A percentile compares a stretch with the other conserved stretches of the same genome.
Conservation (phyloP, 2,329 filamentous ascomycete species). For the Cladosporium sp. region DNA sequence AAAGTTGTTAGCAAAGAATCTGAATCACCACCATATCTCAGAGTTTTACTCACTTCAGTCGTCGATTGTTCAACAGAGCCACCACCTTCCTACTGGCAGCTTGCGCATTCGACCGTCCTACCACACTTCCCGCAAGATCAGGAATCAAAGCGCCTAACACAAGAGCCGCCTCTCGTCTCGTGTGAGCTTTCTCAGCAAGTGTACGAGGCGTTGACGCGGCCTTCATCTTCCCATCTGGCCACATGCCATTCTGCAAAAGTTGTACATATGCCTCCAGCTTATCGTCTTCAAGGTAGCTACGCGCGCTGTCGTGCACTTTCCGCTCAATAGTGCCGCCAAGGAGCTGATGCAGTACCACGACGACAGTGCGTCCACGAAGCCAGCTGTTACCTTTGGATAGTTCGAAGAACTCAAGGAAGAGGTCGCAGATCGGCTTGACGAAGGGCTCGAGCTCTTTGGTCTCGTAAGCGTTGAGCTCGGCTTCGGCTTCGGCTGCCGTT, state of each 20-base stretch:
- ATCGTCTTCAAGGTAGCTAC: slow-evolving; percentile 70
- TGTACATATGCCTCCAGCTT: slow-evolving; percentile 71
- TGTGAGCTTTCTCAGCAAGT: slow-evolving; percentile 69
- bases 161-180: slow-evolving; percentile 78
- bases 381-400: slow-evolving; percentile 94
- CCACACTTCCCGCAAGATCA: slow-evolving; percentile 87
- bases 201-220: slow-evolving; percentile 56
- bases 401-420: slow-evolving; percentile 94
- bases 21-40: background rate
- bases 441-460: slow-evolving; percentile 87
- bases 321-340: slow-evolving; percentile 94
- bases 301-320: slow-evolving; percentile 83
- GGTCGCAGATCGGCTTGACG: slow-evolving; percentile 96
- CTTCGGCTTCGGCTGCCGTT: slow-evolving; percentile 73
- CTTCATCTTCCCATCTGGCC: slow-evolving; percentile 65
- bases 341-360: slow-evolving; percentile 92
- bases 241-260: slow-evolving; percentile 71
- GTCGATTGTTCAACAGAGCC: slow-evolving; percentile 84
- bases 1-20: slow-evolving; percentile 20
- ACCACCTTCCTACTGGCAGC: slow-evolving; percentile 83
- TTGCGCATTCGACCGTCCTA: slow-evolving; percentile 86
- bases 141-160: slow-evolving; percentile 87
- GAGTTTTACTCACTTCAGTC: slow-evolving; percentile 70
- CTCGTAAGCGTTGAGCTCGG: slow-evolving; percentile 90
- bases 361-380: slow-evolving; percentile 90